Base-by-base conservation (phyloP, 2,329 filamentous ascomycete species). In the Xylaria sp. region DNA sequence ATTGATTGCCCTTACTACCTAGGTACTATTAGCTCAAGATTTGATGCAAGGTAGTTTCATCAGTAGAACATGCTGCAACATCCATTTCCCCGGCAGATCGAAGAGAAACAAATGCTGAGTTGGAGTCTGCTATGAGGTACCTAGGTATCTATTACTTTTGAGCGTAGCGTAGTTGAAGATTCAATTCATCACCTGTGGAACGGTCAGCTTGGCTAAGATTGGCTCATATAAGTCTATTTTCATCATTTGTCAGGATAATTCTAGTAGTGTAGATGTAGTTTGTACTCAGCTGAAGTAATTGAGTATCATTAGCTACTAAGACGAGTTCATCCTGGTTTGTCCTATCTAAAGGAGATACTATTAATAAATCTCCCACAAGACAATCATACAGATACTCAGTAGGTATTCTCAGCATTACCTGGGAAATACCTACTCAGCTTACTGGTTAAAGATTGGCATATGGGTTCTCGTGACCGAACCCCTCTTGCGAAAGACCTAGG, bases 331-430 rank as follows among this genome's bases (percentile, higher is more conserved):
- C 58, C 43, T 54, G n/a, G 64, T 25, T 51, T 43, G 59, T 49
- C 67, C 57, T 66, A 33, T 62, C 46, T 64, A 56, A 49, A 20
- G 28, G 15, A 65, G 23, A 25, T 62, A 43, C 36, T 71, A 71
- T 66, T 71, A 68, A 71, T 71, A 71, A 68, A 57, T 15, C 55
- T 68, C 41, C 20, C 66, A 62, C 62, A 41, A 52, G 55, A 58
- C 12, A 12, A 60, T 56, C 60, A 31, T 25, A 41, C 33, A 15
- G 3, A 33, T 9, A n/a, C 23, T 25, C 9, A n/a, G 31, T 62
- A 62, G 33, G 15, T 55, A 39, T 28, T 28, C 13, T 23, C 55
- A 20, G 13, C 41, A 18, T 41, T 15, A 49, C 48, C 18, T 12
- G n/a, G 48, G 49, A 15, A 59, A 55, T 18, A 48, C 39, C 25